Evolutionary conservation across 2,329 filamentous ascomycete species (phyloP).

Genomic region (Sporothrix variecibatus): DNA sequence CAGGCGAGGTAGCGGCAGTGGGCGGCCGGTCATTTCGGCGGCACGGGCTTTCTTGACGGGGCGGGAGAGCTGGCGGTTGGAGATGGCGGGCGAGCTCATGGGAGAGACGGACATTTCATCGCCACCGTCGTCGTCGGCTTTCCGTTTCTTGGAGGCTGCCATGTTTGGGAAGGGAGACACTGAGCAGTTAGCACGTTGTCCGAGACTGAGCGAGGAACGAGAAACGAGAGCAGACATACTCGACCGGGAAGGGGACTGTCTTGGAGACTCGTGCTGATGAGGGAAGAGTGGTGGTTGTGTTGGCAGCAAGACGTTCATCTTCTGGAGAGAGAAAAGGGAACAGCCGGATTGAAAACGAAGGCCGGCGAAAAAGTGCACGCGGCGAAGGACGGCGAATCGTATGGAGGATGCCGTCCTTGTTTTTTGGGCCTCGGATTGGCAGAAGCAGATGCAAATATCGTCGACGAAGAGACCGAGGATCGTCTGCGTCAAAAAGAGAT

Average conservation of each 20-base stretch:
- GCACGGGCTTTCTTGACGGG: conserved; percentile 64
- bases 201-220: conserved; percentile 15
- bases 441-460: neutral
- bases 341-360: neutral
- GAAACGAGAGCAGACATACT: conserved; percentile 46
- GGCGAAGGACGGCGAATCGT: conserved; percentile 3
- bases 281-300: conserved; percentile 61
- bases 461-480: neutral
- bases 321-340: conserved; percentile 25
- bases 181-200: conserved; percentile 32
- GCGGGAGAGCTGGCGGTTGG: conserved; percentile 66
- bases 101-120: conserved; percentile 93
- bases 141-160: conserved; percentile 70
- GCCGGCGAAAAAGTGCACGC: neutral
- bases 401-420: neutral
- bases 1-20: conserved; percentile 65
- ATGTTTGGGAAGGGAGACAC: conserved; percentile 57
- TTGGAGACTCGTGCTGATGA: conserved; percentile 58
- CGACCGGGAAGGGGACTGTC: conserved; percentile 57
- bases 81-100: conserved; percentile 74
- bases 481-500: neutral
- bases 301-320: conserved; percentile 64
- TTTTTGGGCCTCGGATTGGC: neutral
- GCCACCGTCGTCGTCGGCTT: conserved; percentile 73
- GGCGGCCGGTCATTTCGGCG: conserved; percentile 65